Evolutionary conservation across 1,139 yeast genomes (phyloP).

Genomic region (Taphrina sp.): DNA sequence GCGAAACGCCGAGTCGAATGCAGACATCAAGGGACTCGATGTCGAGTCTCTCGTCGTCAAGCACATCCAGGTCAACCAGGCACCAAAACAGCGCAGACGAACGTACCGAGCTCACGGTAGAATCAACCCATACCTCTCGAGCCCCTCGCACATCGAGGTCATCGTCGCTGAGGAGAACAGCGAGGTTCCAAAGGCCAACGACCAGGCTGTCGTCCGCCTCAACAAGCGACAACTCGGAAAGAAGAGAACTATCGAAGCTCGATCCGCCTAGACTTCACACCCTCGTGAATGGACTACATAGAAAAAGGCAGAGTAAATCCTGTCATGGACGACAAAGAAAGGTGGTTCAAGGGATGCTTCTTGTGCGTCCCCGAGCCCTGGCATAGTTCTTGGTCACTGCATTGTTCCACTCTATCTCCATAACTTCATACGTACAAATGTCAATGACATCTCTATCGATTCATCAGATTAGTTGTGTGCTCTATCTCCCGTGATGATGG

Average conservation of each 20-base stretch:
- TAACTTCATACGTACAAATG: no score
- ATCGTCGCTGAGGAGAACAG: constrained; percentile 94
- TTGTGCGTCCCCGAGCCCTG: no score
- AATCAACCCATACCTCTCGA: constrained; percentile 97
- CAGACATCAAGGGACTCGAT: constrained; percentile 85
- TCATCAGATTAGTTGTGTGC: no score
- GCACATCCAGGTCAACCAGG: constrained; percentile 99
- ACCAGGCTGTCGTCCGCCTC: constrained; percentile 41
- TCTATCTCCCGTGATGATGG: no score
- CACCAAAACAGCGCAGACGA: constrained; percentile 99
- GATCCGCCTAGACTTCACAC: no score
- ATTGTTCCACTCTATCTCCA: no score
- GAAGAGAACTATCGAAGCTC: constrained; percentile 29
- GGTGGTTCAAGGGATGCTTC: no score
- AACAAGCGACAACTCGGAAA: constrained; percentile 32
- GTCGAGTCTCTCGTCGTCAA: constrained; percentile 94
- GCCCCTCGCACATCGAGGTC: constrained; percentile 98
- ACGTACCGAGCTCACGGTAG: constrained; percentile 99
- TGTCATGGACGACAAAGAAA: no score
- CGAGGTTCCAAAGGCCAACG: constrained; percentile 89
- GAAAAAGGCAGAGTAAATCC: no score
- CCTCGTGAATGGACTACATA: no score
- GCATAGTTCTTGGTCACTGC: no score
- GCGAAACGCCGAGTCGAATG: constrained; percentile 98
- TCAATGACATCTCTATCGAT: no score